phyloP scores from a whole-genome alignment of 768 basidiomycete species.

The Hericium alpestre region DNA sequence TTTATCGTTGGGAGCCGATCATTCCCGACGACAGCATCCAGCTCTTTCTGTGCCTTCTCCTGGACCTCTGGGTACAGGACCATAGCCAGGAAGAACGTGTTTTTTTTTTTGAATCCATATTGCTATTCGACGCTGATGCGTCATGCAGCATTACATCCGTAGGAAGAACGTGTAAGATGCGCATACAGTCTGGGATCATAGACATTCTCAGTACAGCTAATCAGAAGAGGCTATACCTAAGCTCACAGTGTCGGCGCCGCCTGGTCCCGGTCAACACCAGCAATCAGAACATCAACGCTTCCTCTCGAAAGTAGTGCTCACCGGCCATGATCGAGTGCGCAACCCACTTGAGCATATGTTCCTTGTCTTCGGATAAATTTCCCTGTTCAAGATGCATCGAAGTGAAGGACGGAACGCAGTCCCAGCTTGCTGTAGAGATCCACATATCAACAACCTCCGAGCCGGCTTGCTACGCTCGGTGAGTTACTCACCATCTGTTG shows the following conservation, averaged over 20 bases:
- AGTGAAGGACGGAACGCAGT: too few species aligned
- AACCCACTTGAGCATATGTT: slow-evolving; percentile 15
- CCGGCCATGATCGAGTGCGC: slow-evolving; percentile 14
- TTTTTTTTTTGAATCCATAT: too few species aligned
- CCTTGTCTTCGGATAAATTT: slow-evolving; percentile 6
- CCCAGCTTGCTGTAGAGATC: too few species aligned
- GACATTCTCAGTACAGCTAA: background rate
- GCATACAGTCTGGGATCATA: slow-evolving; percentile 12
- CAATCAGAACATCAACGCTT: background rate
- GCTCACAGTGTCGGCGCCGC: slow-evolving; percentile 15
- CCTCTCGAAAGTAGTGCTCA: background rate
- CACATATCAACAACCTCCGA: too few species aligned
- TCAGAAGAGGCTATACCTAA: too few species aligned
- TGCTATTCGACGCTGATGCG: too few species aligned
- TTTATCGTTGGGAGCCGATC: slow-evolving; percentile 11
- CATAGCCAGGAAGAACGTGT: slow-evolving; percentile 20
- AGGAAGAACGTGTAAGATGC: slow-evolving; percentile 18
- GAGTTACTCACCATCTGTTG: too few species aligned
- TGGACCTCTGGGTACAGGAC: slow-evolving; percentile 16
- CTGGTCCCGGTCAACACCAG: background rate
- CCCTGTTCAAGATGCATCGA: too few species aligned
- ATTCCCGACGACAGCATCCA: slow-evolving; percentile 15
- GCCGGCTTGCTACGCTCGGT: too few species aligned
- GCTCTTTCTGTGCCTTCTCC: slow-evolving; percentile 15
- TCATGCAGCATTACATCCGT: too few species aligned